phyloP scores from a whole-genome alignment of 2,329 filamentous ascomycete species.

The Exophiala sp. region DNA sequence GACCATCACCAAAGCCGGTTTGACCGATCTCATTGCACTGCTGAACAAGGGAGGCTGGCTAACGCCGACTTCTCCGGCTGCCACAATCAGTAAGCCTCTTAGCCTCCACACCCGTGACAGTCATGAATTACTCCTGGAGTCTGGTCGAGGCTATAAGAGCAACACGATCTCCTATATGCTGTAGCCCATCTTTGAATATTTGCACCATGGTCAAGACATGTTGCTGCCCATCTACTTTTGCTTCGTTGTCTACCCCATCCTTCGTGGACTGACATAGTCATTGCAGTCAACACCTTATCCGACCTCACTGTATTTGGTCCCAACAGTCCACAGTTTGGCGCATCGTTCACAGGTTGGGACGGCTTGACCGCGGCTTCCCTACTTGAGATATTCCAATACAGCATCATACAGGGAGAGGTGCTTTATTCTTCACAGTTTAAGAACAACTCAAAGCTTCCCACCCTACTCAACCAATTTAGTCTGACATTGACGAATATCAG shows the following conservation, averaged over 20 bases:
- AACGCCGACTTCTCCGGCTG: constrained; percentile 15
- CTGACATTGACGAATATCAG: constrained; percentile 46
- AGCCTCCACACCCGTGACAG: background rate
- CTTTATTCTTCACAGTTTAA: constrained; percentile 50
- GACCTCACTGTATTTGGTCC: constrained; percentile 58
- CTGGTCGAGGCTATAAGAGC: too few species aligned
- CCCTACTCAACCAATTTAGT: constrained; percentile 42
- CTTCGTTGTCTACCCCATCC: constrained; percentile 27
- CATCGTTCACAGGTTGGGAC: constrained; percentile 52
- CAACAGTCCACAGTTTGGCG: constrained; percentile 57
- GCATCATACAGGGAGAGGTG: constrained; percentile 57
- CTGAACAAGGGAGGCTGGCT: constrained; percentile 40
- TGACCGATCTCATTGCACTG: constrained; percentile 48
- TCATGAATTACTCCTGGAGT: background rate
- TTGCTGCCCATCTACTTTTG: constrained; percentile 29
- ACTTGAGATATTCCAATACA: constrained; percentile 58
- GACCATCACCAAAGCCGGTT: constrained; percentile 42
- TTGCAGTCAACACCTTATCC: constrained; percentile 36
- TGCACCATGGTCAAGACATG: too few species aligned
- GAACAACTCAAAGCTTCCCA: constrained; percentile 38
- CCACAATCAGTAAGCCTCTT: constrained; percentile 29
- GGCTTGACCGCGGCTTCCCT: constrained; percentile 50
- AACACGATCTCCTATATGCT: too few species aligned
- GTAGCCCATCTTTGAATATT: too few species aligned
- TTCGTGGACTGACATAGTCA: too few species aligned